Base-by-base conservation (phyloP, 805 yeast genomes). In the Metschnikowia colocasiae region DNA sequence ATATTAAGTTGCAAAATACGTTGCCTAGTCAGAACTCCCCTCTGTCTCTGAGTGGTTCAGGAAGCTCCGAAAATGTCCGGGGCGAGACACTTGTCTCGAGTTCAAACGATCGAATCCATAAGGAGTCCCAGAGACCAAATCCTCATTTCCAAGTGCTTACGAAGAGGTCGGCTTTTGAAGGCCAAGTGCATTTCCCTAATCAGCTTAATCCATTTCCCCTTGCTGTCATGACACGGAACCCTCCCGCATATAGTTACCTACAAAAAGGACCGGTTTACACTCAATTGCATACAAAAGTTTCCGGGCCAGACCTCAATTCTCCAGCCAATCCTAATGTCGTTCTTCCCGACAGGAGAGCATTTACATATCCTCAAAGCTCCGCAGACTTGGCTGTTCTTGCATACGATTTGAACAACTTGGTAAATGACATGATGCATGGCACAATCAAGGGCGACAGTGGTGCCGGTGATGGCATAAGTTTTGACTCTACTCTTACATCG, bases 381-480 rank as follows among this genome's bases (percentile, higher is more conserved):
- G 10, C 42, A 27, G 42, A 38, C 23, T 59, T 72, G 44, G 59
- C 69, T 33, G 37, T 67, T 9, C 53, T 72, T 15, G 75, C 76
- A 0, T 48, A 60, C 7, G 75, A 72, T 44, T 54, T 72, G 43
- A 72, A 69, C 53, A 69, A 71, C 50, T 59, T 72, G 43, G 76
- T 71, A 16, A 64, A 59, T 30, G 63, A 64, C 43, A 67, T 71
- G 40, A 68, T 71, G 64, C 59, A 53, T 43, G 29, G 36, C n/a
- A 30, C 29, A 16, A 25, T 13, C 15, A 30, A 40, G 30, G 27
- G 26, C 22, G 15, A 22, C 3, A 16, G 19, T 6, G 7, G 8
- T 9, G 30, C 20, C 15, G 16, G 29, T 13, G 30, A 26, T 18
- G 18, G n/a, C 8, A 19, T n/a, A 4, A 5, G 13, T 2, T 27